Base-by-base conservation (phyloP, 176 grass and related monocot species). In the Coix lacrymajobi region DNA sequence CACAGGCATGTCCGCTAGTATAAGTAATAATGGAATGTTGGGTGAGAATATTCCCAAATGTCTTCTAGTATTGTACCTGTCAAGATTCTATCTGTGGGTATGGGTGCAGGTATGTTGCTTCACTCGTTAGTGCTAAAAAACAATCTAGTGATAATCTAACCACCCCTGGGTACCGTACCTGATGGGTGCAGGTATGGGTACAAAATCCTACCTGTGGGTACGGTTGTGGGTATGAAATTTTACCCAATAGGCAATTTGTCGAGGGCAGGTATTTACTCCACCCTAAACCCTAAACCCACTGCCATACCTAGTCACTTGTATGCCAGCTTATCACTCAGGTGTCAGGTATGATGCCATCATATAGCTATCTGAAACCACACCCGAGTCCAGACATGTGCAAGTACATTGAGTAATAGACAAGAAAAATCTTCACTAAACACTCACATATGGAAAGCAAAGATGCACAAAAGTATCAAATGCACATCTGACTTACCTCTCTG, bases 401-500 rank as follows among this genome's bases (percentile, higher is more conserved):
- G 4, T 52, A n/a, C 77, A 41, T n/a, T 79, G 19, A 7, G 19
- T 33, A 34, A 46, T 49, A 66, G 10, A 45, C 19, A 73, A 74
- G 37, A 57, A 66, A 70, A 28, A 61, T 22, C 30, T 8, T 69
- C 7, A 51, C 20, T n/a, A n/a, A 32, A 6, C 29, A 79, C 8
- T 73, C 5, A 74, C 25, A 69, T 83, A 51, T 32, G 26, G 1
- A 83, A 28, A 58, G 16, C 32, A 19, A 34, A 52, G 20, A 70
- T 45, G 15, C 63, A 31, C 12, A 64, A 7, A 51, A 56, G 17
- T 37, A 90, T 67, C 39, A 25, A 66, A 78, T 62, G 65, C 33
- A 72, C 5, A n/a, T 3, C 40, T 78, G 75, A 19, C n/a, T 64
- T 93, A 95, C 96, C 96, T 98, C 96, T 87, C 88, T 84, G 26